Conservation (phyloP, 2,329 filamentous ascomycete genomes). For the Colletotrichum cuscutae region DNA sequence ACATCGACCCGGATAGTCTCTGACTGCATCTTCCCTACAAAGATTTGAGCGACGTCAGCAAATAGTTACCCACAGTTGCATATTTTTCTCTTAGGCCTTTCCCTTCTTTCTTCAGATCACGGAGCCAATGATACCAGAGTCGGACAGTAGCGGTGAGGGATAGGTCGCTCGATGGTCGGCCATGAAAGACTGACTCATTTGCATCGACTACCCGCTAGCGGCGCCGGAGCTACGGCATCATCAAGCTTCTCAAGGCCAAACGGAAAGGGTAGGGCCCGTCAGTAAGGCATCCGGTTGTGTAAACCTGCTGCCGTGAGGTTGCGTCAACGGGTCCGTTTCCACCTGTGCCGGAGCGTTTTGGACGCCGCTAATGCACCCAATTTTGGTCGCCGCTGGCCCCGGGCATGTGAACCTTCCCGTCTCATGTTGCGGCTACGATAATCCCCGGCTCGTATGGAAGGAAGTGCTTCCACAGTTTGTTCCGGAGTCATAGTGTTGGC, state of each 20-base stretch:
- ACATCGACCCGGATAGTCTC: not conserved
- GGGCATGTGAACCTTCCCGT: conserved; percentile 8
- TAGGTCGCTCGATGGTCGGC: conserved; percentile 7
- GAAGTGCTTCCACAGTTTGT: not conserved
- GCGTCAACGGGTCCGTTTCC: not conserved
- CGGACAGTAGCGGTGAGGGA: conserved; percentile 27
- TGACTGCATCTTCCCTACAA: conserved; percentile 9
- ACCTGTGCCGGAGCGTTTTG: conserved; percentile 5
- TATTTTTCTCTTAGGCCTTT: not conserved
- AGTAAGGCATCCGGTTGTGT: not conserved
- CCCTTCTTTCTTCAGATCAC: not conserved
- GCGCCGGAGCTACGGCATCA: conserved; percentile 20
- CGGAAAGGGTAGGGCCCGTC: not conserved
- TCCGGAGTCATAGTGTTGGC: not conserved
- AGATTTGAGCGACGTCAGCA: conserved; percentile 19
- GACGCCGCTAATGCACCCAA: conserved; percentile 25
- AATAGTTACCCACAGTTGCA: conserved; percentile 22
- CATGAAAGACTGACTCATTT: conserved; percentile 30
- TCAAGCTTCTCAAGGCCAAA: not conserved
- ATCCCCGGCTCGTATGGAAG: not conserved
- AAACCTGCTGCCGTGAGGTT: not conserved
- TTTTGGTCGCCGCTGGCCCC: conserved; percentile 15
- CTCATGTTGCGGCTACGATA: not conserved
- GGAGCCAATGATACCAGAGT: conserved; percentile 24
- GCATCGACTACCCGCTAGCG: conserved; percentile 20